Evolutionary conservation across 2,329 filamentous ascomycete species (phyloP), one percentile per base, ranked within the genome.

Genomic region (Thelonectria rubi): DNA sequence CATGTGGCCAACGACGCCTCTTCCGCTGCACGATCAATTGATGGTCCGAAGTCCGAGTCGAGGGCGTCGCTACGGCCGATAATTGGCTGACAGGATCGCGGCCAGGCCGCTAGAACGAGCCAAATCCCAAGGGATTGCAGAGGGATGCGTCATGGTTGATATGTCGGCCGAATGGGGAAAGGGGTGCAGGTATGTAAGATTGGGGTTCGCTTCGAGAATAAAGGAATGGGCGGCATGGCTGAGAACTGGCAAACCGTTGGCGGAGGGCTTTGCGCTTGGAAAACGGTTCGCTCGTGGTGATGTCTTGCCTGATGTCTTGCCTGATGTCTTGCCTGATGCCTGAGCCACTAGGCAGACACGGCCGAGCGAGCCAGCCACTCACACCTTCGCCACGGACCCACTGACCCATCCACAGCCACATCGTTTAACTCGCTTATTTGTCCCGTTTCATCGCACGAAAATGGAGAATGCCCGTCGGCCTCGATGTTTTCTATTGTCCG

Each of bases 41-140:
- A 56, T 56, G 45, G 26, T 34, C 54, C 54, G 37, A 56, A 56
- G 54, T 49, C 45, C 54, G 54, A 56, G 12, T 30, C 18, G 21
- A 15, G 8, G 46, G 26, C 21, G 21, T 10, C 18, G 15, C 17
- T 32, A 14, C 12, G 24, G 46, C 8, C 9, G 43, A 17, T 48
- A 24, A n/a, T 17, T 30, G 21, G 24, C 24, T 43, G 40, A 5
- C 14, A 11, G 5, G 17, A 6, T 17, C 8, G 7, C 15, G 46
- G 15, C 14, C 11, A 3, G 46, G 46, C 18, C 42, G 42, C 42
- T 46, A 46, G 21, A 46, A 15, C 42, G 18, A 43, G 15, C 11
- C 11, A 1, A 18, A 30, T 30, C 26, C 26, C 26, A 30, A 30
- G 26, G 24, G 26, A 30, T 30, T 30, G 4, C 5, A 5, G 8